Evolutionary conservation across 2,329 filamentous ascomycete species (phyloP), one percentile per base, ranked within the genome.

Genomic region (Teratosphaeria zuluensis): DNA sequence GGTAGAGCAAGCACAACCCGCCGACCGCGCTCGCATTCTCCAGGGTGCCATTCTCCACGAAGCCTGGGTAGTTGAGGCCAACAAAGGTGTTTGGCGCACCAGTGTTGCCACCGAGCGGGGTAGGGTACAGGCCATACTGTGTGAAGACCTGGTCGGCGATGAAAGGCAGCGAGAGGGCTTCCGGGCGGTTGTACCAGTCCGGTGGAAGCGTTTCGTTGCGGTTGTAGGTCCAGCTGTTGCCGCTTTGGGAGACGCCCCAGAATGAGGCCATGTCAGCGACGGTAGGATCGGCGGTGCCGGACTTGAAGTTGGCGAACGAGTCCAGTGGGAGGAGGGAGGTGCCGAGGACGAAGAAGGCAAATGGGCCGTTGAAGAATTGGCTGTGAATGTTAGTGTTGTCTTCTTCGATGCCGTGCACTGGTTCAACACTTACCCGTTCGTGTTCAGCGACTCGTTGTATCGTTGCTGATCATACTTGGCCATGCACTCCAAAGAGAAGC

Each of bases 361-460:
- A 51, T 2, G 54, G 54, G 54, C 54, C 54, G 35, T 56, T 56
- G 54, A 56, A 56, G 54, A 56, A 56, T 46, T 56, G 35, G 24
- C 54, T 56, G 33, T 28, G 54, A 6, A 1, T 24, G 24, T 56
- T 51, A 56, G 54, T 35, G 48, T 35, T 35, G 14, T 35, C 12
- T 16, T 3, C 6, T 42, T 6, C 5, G 4, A 28, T 4, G 7
- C 8, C 11, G 4, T 19, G 19, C 14, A 28, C 9, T 11, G 53
- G 4, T 35, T 19, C 12, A 16, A 24, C 4, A 12, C 24, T 6
- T 56, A 56, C 54, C 54, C 54, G 16, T 56, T 56, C 9, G 54
- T 56, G 35, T 16, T 48, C 21, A 56, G 28, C 21, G 35, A 48
- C 21, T 56, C 35, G 35, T 56, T 56, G 38, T 28, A 56, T 5